Base-by-base conservation (phyloP, 495 filamentous ascomycete species). In the Aspergillus leporis region DNA sequence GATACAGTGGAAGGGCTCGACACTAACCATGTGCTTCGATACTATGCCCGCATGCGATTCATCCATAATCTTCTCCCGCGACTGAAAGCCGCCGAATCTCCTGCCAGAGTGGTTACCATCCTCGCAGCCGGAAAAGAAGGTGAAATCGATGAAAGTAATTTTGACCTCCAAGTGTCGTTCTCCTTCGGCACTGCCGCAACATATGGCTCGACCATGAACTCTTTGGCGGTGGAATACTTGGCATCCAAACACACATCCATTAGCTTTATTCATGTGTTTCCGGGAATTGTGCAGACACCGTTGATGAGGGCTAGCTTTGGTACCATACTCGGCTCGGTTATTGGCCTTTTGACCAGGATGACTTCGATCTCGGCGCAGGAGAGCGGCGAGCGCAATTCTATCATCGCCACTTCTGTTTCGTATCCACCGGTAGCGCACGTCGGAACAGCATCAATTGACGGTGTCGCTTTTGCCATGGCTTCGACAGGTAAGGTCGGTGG, bases 11-110 rank as follows among this genome's bases (percentile, higher is more conserved):
- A 91, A 68, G 78, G 75, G 16, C 73, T 91, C 13, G 74, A 85
- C 60, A 70, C 72, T 28, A 77, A 78, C 55, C 70, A 81, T 41
- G 69, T 82, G 12, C 68, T 89, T 3, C 74, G 70, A 46, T 85
- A 84, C 72, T 90, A 90, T 69, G 72, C 82, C 21, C 85, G 88
- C 13, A 77, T 81, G 48, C 81, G 87, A 43, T 89, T 90, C 66
- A 78, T 81, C 22, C 55, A 70, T 41, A 87, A 88, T 63, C 78
- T 91, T 1, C 80, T 91, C 1, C 87, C 88, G 0, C 78, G 82
- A 0, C 62, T 91, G 0, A 69, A 70, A 19, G 50, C 64, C 10
- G 76, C 84, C 0, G 45, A 74, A 0, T 30, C 55, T 0, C 75
- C 83, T 18, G 74, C 77, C 1, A 83, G 88, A 3, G 84, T 91